Base-by-base conservation (phyloP, 495 filamentous ascomycete species). In the Parmelia sp. region DNA sequence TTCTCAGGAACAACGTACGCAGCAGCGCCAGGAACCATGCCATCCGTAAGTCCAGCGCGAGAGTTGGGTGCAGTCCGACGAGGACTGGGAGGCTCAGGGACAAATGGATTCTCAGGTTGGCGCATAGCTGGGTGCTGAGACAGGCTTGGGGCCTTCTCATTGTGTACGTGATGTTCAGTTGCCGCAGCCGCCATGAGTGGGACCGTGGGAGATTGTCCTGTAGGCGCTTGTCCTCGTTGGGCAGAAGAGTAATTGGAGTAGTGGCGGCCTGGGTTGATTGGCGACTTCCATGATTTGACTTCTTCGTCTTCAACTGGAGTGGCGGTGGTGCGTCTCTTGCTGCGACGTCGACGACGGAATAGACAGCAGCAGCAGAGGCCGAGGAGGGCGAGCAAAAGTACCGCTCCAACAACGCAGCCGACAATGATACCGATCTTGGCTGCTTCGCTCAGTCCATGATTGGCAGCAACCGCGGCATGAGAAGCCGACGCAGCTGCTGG, bases 341-440 rank as follows among this genome's bases (percentile, higher is more conserved):
- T 57, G 27, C 67, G 67, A 31, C 70, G 70, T 44, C 69, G 66
- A 29, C 70, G 65, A 31, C 65, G 62, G n/a, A 66, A 40, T 31
- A 71, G 61, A 71, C 70, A 71, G 56, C 66, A 68, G 61, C 61
- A 70, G 5, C 69, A 40, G 1, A 60, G 66, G 36, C 45, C 42
- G 40, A 71, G 11, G 58, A 71, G 59, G 8, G 60, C 61, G 37
- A 65, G 51, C 14, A 73, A 36, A 45, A 69, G 57, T 21, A 74
- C 9, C 9, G 58, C 62, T 42, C 44, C 70, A 36, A 71, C 53
- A 33, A 70, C 39, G 53, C 51, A 45, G 27, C 70, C 68, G 45
- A 67, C 65, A 21, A 68, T 71, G 53, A 73, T 76, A 58, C 65
- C 66, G 31, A 73, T 72, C 44, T 69, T 74, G 57, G 70, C 70